These are phyloP conservation scores for Reticulomyxa filosa DNA, from an alignment of 78 protist species.

Conservation along the genomic window DNA sequence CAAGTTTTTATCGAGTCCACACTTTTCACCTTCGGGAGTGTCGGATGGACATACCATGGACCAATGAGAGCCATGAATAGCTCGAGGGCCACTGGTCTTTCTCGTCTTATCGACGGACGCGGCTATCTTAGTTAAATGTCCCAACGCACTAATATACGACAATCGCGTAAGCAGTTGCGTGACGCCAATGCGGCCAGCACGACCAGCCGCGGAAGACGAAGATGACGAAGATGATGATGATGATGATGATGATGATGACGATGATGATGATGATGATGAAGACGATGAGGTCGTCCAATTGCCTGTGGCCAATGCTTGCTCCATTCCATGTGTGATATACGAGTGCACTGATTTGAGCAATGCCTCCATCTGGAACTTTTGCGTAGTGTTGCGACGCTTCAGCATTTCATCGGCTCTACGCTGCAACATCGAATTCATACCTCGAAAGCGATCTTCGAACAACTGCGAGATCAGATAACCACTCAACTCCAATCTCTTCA, in stretches of 20 bases:
- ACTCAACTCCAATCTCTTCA: background rate
- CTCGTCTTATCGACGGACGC: constrained; percentile 93
- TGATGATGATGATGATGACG: background rate
- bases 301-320: constrained; percentile 79
- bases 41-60: constrained; percentile 98
- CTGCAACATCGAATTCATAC: constrained; percentile 45
- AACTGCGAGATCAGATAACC: constrained; percentile 28
- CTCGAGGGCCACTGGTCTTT: constrained; percentile 53
- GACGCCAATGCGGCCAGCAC: no score
- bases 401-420: constrained; percentile 47
- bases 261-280: background rate
- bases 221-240: no score
- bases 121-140: constrained; percentile 95
- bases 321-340: constrained; percentile 73
- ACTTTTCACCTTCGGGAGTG: constrained; percentile 98
- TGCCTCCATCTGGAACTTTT: no score
- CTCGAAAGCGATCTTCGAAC: constrained; percentile 87
- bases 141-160: constrained; percentile 82
- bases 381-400: no score
- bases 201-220: no score
- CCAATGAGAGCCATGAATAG: constrained; percentile 92
- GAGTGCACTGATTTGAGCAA: background rate
- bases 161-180: constrained; percentile 62
- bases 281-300: constrained; percentile 70
- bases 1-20: constrained; percentile 97